Percentiles rank a stretch among this genome's conserved stretches.
Conservation (phyloP, 257 asterid genomes). For the Leptodermis oblonga region DNA sequence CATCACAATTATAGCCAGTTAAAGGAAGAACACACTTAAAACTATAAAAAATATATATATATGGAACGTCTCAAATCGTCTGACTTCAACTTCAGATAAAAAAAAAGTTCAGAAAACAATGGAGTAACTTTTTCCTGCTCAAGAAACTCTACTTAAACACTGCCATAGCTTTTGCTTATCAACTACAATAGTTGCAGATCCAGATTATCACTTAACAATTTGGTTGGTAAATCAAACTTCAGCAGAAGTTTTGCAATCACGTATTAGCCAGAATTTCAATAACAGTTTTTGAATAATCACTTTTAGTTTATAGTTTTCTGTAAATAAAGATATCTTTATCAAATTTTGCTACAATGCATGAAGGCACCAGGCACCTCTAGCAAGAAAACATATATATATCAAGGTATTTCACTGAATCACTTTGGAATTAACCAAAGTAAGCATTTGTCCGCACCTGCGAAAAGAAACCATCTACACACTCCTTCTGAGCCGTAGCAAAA, state of each 20-base stretch:
- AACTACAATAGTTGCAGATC: not conserved
- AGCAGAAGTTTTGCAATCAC: not conserved
- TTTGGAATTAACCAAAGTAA: not conserved
- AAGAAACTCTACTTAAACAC: not conserved
- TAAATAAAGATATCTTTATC: not conserved
- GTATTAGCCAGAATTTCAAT: not conserved
- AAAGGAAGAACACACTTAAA: conserved; percentile 2
- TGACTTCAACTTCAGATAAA: not conserved
- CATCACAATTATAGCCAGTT: conserved; percentile 8
- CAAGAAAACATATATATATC: not conserved
- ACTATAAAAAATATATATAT: not conserved
- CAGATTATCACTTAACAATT: not conserved
- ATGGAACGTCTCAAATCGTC: not conserved
- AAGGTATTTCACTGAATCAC: not conserved
- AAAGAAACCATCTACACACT: conserved; percentile 79
- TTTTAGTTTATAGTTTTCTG: not conserved
- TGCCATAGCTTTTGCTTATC: not conserved
- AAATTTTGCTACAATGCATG: not conserved
- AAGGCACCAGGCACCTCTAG: not conserved
- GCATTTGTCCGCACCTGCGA: conserved; percentile 62
- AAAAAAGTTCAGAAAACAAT: not conserved
- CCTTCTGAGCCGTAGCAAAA: conserved; percentile 87
- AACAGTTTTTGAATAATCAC: not conserved
- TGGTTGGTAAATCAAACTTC: not conserved
- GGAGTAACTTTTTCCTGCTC: not conserved